Evolutionary conservation across 495 filamentous ascomycete genomes (phyloP).

Genomic region (Neurospora sp.): DNA sequence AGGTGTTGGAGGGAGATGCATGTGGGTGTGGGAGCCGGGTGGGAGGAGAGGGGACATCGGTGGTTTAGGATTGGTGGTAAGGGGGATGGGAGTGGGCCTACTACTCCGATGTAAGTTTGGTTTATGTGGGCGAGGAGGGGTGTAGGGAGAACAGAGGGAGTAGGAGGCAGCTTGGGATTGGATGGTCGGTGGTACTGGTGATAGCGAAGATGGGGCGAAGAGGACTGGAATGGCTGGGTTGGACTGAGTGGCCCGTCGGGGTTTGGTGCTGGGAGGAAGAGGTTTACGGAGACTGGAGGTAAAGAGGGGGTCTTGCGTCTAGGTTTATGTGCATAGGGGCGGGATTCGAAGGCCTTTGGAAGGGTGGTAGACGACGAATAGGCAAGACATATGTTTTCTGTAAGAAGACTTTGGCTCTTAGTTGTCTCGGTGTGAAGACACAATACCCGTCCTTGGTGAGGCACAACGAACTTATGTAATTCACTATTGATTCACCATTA

Average conservation of each 20-base stretch:
- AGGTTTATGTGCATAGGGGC: neutral
- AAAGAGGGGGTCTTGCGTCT: no score
- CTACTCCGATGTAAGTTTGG: neutral
- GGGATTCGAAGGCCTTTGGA: no score
- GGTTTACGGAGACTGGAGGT: neutral
- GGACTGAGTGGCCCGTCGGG: no score
- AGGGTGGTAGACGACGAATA: neutral
- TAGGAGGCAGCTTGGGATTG: neutral
- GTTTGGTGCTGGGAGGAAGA: neutral
- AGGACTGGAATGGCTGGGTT: neutral
- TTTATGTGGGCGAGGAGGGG: neutral
- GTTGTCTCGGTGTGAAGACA: neutral
- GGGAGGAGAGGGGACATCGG: slow-evolving; percentile 44
- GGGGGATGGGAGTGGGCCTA: neutral
- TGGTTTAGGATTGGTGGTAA: slow-evolving; percentile 18
- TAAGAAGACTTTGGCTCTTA: neutral
- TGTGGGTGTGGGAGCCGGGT: slow-evolving; percentile 44
- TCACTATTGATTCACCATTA: neutral
- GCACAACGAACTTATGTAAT: no score
- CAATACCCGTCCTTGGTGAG: no score
- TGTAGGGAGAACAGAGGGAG: neutral
- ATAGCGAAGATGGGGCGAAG: neutral
- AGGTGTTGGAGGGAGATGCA: slow-evolving; percentile 64
- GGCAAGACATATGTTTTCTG: neutral
- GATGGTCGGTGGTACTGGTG: neutral